Percentiles rank a stretch among this genome's conserved stretches.
Evolutionary conservation across 176 grass and related monocot species (phyloP).

Genomic region (Phoenix dactylifera): DNA sequence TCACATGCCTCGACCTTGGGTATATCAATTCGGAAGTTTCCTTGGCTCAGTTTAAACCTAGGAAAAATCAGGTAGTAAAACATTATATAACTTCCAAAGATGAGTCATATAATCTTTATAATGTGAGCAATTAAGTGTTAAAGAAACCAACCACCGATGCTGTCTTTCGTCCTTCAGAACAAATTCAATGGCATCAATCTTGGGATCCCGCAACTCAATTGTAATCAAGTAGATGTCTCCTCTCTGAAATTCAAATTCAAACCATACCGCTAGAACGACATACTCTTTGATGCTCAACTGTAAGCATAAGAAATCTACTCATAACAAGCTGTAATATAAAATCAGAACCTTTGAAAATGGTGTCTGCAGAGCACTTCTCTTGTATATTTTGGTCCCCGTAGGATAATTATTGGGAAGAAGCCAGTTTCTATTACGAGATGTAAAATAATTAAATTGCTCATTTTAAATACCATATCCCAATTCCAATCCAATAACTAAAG

Average conservation of each 20-base stretch:
- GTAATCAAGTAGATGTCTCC: conserved; percentile 1
- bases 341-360: conserved; percentile 11
- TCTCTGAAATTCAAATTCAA: conserved; percentile 2
- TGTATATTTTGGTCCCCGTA: conserved; percentile 4
- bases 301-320: neutral
- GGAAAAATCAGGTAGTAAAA: neutral
- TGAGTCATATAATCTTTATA: neutral
- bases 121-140: neutral
- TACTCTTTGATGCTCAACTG: neutral
- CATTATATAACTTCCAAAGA: neutral
- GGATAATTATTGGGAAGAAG: conserved; percentile 5
- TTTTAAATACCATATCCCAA: neutral
- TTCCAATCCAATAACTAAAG: neutral
- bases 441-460: no score
- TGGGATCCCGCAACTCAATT: conserved; percentile 3
- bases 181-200: conserved; percentile 9
- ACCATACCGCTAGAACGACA: neutral
- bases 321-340: neutral
- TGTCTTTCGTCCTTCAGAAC: conserved; percentile 13
- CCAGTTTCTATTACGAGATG: neutral
- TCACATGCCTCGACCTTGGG: neutral
- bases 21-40: conserved; percentile 11
- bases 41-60: conserved; percentile 15
- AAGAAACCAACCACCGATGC: neutral
- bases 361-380: conserved; percentile 7